Evolutionary conservation across 2,329 filamentous ascomycete species (phyloP).

Genomic region (Hyphodiscus sp.): DNA sequence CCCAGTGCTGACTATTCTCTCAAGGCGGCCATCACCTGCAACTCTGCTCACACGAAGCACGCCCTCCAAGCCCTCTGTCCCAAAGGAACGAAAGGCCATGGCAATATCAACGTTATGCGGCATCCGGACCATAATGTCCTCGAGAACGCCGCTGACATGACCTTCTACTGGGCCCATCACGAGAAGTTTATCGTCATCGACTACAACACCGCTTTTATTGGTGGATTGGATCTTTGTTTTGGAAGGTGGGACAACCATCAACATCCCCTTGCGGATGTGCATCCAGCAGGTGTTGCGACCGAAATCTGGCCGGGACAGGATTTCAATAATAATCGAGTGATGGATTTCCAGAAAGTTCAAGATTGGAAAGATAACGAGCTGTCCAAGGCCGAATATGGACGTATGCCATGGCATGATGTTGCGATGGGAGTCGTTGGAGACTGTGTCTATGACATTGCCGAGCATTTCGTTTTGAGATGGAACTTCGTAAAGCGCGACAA

Average conservation of each 20-base stretch:
- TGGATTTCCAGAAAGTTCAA: constrained; percentile 87
- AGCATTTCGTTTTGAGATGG: constrained; percentile 92
- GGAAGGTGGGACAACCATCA: constrained; percentile 88
- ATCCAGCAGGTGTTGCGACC: constrained; percentile 72
- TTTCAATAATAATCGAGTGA: constrained; percentile 94
- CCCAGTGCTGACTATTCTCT: constrained; percentile 34
- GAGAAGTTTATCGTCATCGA: constrained; percentile 97
- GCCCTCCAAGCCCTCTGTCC: constrained; percentile 74
- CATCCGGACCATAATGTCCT: constrained; percentile 95
- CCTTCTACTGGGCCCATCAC: constrained; percentile 96
- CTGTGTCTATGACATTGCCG: constrained; percentile 86
- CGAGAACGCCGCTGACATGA: constrained; percentile 92
- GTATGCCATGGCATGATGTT: constrained; percentile 99
- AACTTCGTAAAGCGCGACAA: constrained; percentile 97
- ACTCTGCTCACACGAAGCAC: constrained; percentile 88
- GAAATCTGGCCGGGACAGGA: constrained; percentile 95
- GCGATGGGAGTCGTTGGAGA: constrained; percentile 87
- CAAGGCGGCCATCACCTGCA: constrained; percentile 77
- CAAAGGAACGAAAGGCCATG: constrained; percentile 71
- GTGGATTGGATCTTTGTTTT: constrained; percentile 91
- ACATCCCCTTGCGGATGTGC: constrained; percentile 79
- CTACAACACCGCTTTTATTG: constrained; percentile 85
- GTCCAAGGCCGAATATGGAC: constrained; percentile 81
- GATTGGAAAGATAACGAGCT: constrained; percentile 94
- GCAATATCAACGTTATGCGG: constrained; percentile 83